phyloP scores from a whole-genome alignment of 495 filamentous ascomycete genomes.

The Penicillium dipodomyicola region DNA sequence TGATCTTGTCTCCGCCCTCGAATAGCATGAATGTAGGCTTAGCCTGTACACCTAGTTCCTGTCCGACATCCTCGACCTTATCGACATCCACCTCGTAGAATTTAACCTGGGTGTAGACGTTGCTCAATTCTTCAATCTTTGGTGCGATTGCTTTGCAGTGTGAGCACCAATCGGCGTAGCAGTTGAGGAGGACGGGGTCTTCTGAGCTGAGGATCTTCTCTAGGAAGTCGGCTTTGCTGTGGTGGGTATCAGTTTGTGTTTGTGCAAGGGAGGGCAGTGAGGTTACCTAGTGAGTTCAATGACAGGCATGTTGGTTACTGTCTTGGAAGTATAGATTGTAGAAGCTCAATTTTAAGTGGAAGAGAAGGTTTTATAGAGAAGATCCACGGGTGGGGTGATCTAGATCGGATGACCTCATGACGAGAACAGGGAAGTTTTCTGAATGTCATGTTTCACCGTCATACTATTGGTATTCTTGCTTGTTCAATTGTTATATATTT shows the following conservation, averaged over 20 bases:
- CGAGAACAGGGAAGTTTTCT: too few relatives aligned
- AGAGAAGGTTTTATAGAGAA: not conserved
- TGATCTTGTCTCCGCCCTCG: constrained; percentile 64
- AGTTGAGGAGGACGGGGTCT: constrained; percentile 69
- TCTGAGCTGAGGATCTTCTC: constrained; percentile 32
- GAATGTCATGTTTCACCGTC: too few relatives aligned
- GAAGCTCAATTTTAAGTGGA: not conserved
- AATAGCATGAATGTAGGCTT: constrained; percentile 89
- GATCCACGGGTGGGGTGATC: not conserved
- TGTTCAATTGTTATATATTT: too few relatives aligned
- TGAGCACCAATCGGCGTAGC: constrained; percentile 84
- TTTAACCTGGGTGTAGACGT: constrained; percentile 50
- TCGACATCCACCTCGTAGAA: constrained; percentile 93
- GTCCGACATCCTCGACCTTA: constrained; percentile 65
- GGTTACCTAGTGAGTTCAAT: constrained; percentile 5
- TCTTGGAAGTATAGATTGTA: not conserved
- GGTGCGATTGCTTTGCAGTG: constrained; percentile 87
- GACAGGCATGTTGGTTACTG: constrained; percentile 3
- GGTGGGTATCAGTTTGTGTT: not conserved
- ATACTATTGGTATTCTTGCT: too few relatives aligned
- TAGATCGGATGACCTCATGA: too few relatives aligned
- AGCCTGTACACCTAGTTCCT: constrained; percentile 74
- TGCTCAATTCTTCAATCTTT: constrained; percentile 58
- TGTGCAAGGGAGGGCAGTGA: not conserved
- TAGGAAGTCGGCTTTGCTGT: constrained; percentile 21